Evolutionary conservation across 192 early-diverging fungal species (phyloP).

Genomic region (Coemansia sp.): DNA sequence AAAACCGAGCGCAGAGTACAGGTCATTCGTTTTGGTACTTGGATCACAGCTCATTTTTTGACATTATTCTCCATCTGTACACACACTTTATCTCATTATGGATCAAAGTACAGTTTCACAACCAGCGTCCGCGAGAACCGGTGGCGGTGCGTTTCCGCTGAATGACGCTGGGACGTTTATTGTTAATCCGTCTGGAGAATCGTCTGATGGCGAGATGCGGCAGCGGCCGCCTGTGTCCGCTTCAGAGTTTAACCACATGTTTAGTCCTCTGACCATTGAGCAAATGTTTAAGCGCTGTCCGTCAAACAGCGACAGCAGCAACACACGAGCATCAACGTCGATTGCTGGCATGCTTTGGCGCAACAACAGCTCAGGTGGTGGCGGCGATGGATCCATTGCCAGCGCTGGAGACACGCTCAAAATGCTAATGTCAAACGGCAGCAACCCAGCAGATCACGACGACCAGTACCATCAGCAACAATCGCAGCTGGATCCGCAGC

Average conservation of each 20-base stretch:
- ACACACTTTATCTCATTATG: background rate
- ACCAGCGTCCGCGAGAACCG: background rate
- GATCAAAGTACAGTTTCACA: slow-evolving; percentile 5
- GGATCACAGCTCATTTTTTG: too few relatives aligned
- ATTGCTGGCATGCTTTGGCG: slow-evolving; percentile 40
- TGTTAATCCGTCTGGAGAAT: slow-evolving; percentile 20
- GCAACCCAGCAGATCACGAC: slow-evolving; percentile 27
- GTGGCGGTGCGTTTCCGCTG: slow-evolving; percentile 2
- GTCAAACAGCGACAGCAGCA: slow-evolving; percentile 7
- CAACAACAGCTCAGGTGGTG: slow-evolving; percentile 3
- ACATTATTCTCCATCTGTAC: too few relatives aligned
- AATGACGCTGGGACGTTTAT: slow-evolving; percentile 39
- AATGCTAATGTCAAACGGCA: slow-evolving; percentile 39
- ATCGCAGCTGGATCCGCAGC: slow-evolving; percentile 14
- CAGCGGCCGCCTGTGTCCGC: slow-evolving; percentile 33
- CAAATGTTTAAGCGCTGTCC: slow-evolving; percentile 38
- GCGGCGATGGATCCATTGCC: slow-evolving; percentile 24
- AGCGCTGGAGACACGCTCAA: slow-evolving; percentile 46
- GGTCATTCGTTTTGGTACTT: too few relatives aligned
- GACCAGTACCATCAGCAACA: background rate
- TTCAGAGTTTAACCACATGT: slow-evolving; percentile 48
- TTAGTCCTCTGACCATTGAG: slow-evolving; percentile 41
- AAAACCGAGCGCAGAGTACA: too few relatives aligned
- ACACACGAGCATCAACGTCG: slow-evolving; percentile 17
- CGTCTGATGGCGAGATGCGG: slow-evolving; percentile 10